These are phyloP conservation scores for Psilocybe azurescens DNA, from an alignment of 768 basidiomycete genomes.

Conservation along the genomic window DNA sequence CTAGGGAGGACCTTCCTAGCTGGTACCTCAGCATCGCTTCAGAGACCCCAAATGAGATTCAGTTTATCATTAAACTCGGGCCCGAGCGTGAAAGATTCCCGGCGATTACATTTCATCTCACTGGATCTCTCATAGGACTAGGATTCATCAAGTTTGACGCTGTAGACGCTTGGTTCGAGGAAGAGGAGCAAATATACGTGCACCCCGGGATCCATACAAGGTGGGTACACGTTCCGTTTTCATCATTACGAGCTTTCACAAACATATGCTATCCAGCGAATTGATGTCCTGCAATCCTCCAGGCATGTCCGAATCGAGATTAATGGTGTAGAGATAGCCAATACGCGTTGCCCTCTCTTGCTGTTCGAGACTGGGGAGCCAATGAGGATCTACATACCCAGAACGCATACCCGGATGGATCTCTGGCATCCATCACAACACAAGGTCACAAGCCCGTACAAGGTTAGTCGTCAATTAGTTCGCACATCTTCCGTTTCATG, in stretches of 20 bases:
- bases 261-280: conserved; percentile 42
- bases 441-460: conserved; percentile 64
- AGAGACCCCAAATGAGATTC: conserved; percentile 33
- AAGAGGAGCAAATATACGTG: conserved; percentile 63
- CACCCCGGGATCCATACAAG: conserved; percentile 79
- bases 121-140: conserved; percentile 44
- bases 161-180: conserved; percentile 74
- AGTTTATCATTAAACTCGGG: conserved; percentile 54
- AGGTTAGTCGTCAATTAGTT: conserved; percentile 42
- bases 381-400: conserved; percentile 65
- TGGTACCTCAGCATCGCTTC: conserved; percentile 43
- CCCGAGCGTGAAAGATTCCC: conserved; percentile 34
- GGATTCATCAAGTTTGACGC: conserved; percentile 53
- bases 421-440: conserved; percentile 52
- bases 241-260: no score
- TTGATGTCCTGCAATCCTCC: conserved; percentile 66
- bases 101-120: conserved; percentile 35
- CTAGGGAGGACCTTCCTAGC: conserved; percentile 46
- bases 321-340: conserved; percentile 64
- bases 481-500: not conserved
- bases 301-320: conserved; percentile 64
- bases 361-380: conserved; percentile 64
- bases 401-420: conserved; percentile 57
- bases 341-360: conserved; percentile 57
- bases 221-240: conserved; percentile 31